Base-by-base conservation (phyloP, 2,329 filamentous ascomycete genomes). In the Seiridium cupressi region DNA sequence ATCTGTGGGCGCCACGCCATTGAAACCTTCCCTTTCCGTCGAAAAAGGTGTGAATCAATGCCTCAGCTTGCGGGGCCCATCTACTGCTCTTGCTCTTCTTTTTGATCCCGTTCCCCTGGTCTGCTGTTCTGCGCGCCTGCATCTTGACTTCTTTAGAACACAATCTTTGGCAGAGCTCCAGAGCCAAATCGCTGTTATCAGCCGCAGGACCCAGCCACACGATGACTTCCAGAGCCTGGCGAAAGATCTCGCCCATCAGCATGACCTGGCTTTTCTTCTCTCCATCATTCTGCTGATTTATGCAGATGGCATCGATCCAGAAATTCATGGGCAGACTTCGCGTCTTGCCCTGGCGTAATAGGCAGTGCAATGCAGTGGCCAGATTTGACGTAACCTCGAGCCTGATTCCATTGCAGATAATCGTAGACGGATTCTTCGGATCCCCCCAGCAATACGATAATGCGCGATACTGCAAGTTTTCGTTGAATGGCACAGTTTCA, bases 391-490 rank as follows among this genome's bases (percentile, higher is more conserved):
- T 55, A 26, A 13, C 51, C 2, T 36, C 4, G 5, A 55, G 26
- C 2, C 18, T 35, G n/a, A 9, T 6, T 1, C 55, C 55, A 44
- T 44, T 36, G 34, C 40, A 44, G 3, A 49, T 7, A 1, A 57
- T 57, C 1, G 31, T 11, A 13, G 35, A 32, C 32, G 10, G 31
- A 10, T 4, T 32, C 44, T n/a, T 32, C 13, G 44, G 44, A 11
- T 57, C 55, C 34, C 55, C 55, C 55, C 55, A 57, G 55, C 26
- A 40, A 44, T 57, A 57, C 10, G 55, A 57, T 11, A 57, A 13
- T 9, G 55, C 55, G 13, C 55, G 40, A 18, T 57, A 59, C 7
- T 34, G 18, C 26, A 8, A 38, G 3, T 9, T 18, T 2, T 34
- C 38, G 38, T 38, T 55, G 11, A 55, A 18, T 4, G n/a, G 11